phyloP scores from a whole-genome alignment of 306 rosid species.

The Vigna hirtella region DNA sequence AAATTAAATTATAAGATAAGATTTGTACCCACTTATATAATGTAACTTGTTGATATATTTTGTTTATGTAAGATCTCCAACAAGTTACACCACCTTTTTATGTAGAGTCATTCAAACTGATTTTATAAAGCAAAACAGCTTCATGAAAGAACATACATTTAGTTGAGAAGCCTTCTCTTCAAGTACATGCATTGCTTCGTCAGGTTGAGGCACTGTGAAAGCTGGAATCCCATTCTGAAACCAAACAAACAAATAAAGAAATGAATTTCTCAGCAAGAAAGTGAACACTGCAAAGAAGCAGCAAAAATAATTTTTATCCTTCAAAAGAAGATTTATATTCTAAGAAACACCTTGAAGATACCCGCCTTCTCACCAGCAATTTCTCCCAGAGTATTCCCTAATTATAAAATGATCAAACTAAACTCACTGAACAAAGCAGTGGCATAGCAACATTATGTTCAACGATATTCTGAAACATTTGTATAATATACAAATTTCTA shows the following conservation, averaged over 20 bases:
- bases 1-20: too few species aligned
- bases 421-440: slow-evolving; percentile 27
- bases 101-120: slow-evolving; percentile 23
- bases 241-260: slow-evolving; percentile 18
- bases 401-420: slow-evolving; percentile 38
- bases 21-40: too few species aligned
- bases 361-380: slow-evolving; percentile 99
- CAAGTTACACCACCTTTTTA: background rate
- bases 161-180: slow-evolving; percentile 80
- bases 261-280: slow-evolving; percentile 30
- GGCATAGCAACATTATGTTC: slow-evolving; percentile 35
- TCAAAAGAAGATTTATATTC: slow-evolving; percentile 19
- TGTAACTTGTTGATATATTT: too few species aligned
- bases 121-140: slow-evolving; percentile 4
- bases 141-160: slow-evolving; percentile 56
- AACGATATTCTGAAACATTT: slow-evolving; percentile 21
- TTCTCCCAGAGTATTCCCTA: slow-evolving; percentile 89
- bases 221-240: slow-evolving; percentile 83
- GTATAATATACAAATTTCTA: slow-evolving; percentile 24
- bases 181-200: slow-evolving; percentile 90
- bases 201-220: slow-evolving; percentile 89
- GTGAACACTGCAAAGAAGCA: slow-evolving; percentile 15
- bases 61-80: background rate
- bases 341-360: slow-evolving; percentile 79
- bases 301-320: background rate